These are phyloP conservation scores for Suillus plorans DNA, from an alignment of 768 basidiomycete species.

Conservation along the genomic window DNA sequence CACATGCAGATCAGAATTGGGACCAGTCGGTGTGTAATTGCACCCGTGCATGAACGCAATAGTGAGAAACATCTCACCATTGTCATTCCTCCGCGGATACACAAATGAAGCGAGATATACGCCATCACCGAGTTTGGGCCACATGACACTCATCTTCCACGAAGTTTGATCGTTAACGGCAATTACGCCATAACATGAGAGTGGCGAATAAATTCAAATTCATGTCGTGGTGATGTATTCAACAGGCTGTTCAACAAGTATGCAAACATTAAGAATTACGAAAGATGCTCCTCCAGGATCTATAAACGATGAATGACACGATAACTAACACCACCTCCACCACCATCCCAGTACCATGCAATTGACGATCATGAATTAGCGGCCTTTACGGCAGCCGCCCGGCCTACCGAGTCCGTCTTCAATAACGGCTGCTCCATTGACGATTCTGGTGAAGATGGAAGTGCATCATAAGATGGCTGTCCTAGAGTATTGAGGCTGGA, in stretches of 20 bases:
- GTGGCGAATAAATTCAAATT: not conserved
- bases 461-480: slow-evolving; percentile 36
- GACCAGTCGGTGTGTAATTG: not conserved
- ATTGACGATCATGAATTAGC: not conserved
- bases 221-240: not conserved
- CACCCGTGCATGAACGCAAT: not conserved
- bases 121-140: not conserved
- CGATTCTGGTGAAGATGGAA: slow-evolving; percentile 48
- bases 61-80: not conserved
- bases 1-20: not conserved
- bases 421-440: slow-evolving; percentile 13
- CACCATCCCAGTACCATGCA: not conserved
- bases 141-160: not conserved
- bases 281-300: slow-evolving; percentile 5
- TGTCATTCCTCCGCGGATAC: not conserved
- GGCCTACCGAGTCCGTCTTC: not conserved
- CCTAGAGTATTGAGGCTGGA: slow-evolving; percentile 23
- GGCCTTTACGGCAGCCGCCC: not conserved
- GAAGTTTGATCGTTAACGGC: not conserved
- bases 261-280: slow-evolving; percentile 5
- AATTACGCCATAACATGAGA: not conserved
- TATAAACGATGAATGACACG: slow-evolving; percentile 1
- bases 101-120: not conserved
- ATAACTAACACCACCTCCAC: not conserved
- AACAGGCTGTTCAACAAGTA: slow-evolving; percentile 1